Conservation (phyloP, 805 yeast genomes). For the Myxozyma nipponensis region DNA sequence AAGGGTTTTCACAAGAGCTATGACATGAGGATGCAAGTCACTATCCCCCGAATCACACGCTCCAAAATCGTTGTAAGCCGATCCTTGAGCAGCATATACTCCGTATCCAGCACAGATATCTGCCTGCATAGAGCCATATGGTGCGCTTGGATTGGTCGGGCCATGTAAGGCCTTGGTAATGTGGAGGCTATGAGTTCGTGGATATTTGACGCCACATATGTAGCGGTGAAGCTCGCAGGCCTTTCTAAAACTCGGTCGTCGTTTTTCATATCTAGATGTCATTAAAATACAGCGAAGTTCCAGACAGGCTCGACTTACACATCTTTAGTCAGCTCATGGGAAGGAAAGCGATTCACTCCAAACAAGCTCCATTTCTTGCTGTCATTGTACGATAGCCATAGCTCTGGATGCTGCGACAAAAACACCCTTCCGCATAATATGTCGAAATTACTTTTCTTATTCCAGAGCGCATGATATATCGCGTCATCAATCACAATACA, state of each 20-base stretch:
- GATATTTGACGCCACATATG: slow-evolving; percentile 1
- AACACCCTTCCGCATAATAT: slow-evolving; percentile 8
- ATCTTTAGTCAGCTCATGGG: too few relatives aligned
- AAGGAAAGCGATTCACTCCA: too few relatives aligned
- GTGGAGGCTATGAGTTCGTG: neutral
- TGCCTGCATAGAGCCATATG: neutral
- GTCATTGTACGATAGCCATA: slow-evolving; percentile 11
- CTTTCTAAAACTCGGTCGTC: too few relatives aligned
- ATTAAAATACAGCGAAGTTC: too few relatives aligned
- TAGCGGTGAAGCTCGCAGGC: slow-evolving; percentile 6
- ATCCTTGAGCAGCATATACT: slow-evolving; percentile 8
- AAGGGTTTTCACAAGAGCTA: slow-evolving; percentile 7
- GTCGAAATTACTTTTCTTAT: slow-evolving; percentile 13
- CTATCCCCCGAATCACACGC: neutral
- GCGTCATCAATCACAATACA: slow-evolving; percentile 4
- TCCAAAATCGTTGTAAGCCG: slow-evolving; percentile 13
- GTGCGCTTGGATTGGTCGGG: neutral
- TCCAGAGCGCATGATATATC: neutral
- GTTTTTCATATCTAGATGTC: too few relatives aligned
- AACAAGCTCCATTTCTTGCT: slow-evolving; percentile 11
- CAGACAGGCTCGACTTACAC: too few relatives aligned
- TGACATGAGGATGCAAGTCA: neutral
- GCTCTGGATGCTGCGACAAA: neutral
- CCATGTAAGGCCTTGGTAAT: neutral
- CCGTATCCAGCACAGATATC: slow-evolving; percentile 11